Evolutionary conservation across 2,329 filamentous ascomycete genomes (phyloP), one percentile per base, ranked within the genome.

Genomic region (Chrysoporthe deuterocubensis): DNA sequence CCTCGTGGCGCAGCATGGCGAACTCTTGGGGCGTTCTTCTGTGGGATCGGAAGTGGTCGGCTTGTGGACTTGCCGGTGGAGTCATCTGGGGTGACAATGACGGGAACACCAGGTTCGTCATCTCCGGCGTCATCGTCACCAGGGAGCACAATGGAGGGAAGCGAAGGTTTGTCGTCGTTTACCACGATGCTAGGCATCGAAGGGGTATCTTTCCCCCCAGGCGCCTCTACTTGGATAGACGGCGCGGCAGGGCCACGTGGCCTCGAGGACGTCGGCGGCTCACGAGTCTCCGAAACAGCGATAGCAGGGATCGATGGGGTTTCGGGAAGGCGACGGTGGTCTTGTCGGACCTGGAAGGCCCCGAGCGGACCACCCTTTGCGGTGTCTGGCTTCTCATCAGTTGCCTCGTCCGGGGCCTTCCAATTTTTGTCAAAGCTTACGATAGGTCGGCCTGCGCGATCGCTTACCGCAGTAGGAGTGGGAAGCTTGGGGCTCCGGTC

Each of bases 351-450:
- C 69, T 70, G 70, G 70, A 67, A 70, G 68, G 64, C 65, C 66
- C 69, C 62, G 69, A 64, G 64, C 64, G 61, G 67, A 69, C 67
- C 61, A 67, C 67, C 67, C 48, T 69, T 68, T 64, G 59, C 59
- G 67, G 64, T 69, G 78, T 85, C 83, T 81, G 86, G 82, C 80
- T 90, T 91, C 82, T 87, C 80, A 88, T 93, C 90, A 85, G 91
- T 85, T 79, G 83, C 84, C 83, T 87, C 84, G 77, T 92, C 89
- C 77, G 90, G 87, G 76, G 89, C 87, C 84, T 89, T 91, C 90
- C 93, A 97, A 77, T 91, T 87, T 75, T 87, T 87, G 81, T 97
- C 88, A 85, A 98, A 98, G 86, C 95, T 98, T 85, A 98, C 95
- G 84, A 98, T 98, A 71, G 95, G 95, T 77, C 95, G 89, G 74